Percentiles rank a stretch among this genome's conserved stretches.
Evolutionary conservation across 768 basidiomycete species (phyloP).

Genomic region (Galerina sulciceps): DNA sequence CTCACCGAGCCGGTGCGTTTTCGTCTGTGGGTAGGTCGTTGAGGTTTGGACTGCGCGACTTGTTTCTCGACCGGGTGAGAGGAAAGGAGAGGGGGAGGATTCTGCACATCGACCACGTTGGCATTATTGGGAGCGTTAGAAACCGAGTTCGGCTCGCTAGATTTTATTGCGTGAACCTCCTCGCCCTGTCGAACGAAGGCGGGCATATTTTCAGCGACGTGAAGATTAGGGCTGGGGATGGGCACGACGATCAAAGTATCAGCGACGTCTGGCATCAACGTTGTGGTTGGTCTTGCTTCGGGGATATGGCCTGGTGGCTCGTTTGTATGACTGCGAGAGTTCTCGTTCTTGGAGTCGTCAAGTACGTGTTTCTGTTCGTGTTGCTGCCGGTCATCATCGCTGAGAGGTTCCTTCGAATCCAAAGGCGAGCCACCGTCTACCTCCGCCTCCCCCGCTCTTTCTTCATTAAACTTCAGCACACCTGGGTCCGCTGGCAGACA

Average conservation of each 20-base stretch:
- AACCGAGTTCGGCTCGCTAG: neutral
- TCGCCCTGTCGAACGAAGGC: neutral
- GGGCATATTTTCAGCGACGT: neutral
- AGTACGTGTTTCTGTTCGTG: neutral
- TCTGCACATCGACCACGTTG: neutral
- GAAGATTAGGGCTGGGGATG: constrained; percentile 11
- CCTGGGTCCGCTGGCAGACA: no score
- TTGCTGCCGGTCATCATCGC: no score
- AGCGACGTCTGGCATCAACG: neutral
- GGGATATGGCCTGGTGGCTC: neutral
- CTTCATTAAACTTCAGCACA: neutral
- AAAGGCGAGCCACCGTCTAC: neutral
- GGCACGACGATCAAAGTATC: neutral
- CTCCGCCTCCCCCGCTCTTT: neutral
- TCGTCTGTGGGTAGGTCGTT: neutral
- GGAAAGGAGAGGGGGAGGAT: neutral
- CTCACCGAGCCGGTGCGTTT: neutral
- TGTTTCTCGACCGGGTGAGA: neutral
- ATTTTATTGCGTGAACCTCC: neutral
- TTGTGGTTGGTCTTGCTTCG: neutral
- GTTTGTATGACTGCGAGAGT: neutral
- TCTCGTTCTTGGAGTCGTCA: neutral
- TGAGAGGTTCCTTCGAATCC: neutral
- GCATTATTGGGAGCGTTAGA: neutral
- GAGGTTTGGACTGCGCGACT: neutral